phyloP scores from a whole-genome alignment of 2,329 filamentous ascomycete genomes.

The Aspergillus viridinutans region DNA sequence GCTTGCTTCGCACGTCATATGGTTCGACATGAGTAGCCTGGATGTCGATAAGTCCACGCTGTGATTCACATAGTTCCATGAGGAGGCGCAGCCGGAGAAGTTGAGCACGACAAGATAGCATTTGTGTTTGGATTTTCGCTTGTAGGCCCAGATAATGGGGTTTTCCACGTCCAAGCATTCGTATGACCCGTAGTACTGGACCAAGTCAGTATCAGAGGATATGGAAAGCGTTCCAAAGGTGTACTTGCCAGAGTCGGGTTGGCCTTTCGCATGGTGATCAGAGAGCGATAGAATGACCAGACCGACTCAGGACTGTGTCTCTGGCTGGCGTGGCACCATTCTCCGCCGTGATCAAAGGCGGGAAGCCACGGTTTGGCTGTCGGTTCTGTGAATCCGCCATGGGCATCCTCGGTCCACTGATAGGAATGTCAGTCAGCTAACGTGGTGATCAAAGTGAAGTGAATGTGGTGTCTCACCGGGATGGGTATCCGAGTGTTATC shows the following conservation, averaged over 20 bases:
- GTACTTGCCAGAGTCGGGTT: constrained; percentile 24
- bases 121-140: constrained; percentile 7
- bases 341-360: constrained; percentile 54
- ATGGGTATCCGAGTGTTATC: constrained; percentile 30
- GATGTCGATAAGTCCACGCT: constrained; percentile 3
- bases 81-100: constrained; percentile 8
- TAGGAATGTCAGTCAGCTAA: neutral
- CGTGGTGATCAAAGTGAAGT: neutral
- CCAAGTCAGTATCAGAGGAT: neutral
- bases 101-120: constrained; percentile 12
- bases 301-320: constrained; percentile 38
- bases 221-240: neutral
- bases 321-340: constrained; percentile 53
- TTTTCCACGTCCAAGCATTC: constrained; percentile 12
- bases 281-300: constrained; percentile 54
- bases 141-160: constrained; percentile 9
- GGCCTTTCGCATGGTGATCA: constrained; percentile 53
- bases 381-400: constrained; percentile 13
- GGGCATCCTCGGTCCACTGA: constrained; percentile 14
- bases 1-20: constrained; percentile 3
- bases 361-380: constrained; percentile 58
- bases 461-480: constrained; percentile 4
- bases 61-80: constrained; percentile 6
- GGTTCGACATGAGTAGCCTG: constrained; percentile 12
- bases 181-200: constrained; percentile 12